Evolutionary conservation across 2,329 filamentous ascomycete genomes (phyloP), one percentile per base, ranked within the genome.

Genomic region (Sporothrix brasiliensis): DNA sequence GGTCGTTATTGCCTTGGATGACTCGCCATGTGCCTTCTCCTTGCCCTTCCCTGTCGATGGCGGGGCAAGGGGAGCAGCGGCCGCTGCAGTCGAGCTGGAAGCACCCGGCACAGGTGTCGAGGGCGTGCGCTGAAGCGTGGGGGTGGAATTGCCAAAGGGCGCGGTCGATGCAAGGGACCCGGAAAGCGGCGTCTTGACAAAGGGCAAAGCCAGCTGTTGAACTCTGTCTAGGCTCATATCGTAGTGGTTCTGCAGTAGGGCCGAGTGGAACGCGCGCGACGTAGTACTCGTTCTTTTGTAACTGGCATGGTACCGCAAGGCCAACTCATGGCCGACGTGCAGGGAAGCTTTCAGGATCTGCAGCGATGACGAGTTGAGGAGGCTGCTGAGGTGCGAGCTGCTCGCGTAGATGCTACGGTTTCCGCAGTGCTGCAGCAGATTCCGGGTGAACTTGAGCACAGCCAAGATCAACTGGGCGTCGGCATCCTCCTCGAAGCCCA

Each of bases 391-490:
- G 76, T 96, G 92, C 74, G 90, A 86, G 79, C 94, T 98, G 83
- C 95, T 99, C 72, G 91, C 92, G 79, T 98, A 99, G 76, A 99
- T 89, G 81, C 94, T 97, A 75, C 96, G 87, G 78, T 99, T 99
- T 72, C 94, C 95, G 80, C 95, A 99, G 78, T 97, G 95, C 78
- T 98, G 93, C 67, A 98, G 83, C 41, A 99, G 85, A 79, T 97
- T 87, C 72, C 91, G 88, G 27, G 94, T 97, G 80, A 99, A 99
- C 75, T 88, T 85, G 72, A 99, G 84, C 69, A 98, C 86, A 41
- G 88, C 85, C 78, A 97, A 90, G 70, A 98, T 83, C 73, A 99
- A 85, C 77, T 91, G 84, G 75, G 89, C 85, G 79, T 99, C 95
- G 74, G 92, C 94, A 76, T 97, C 91, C 69, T 85, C 78, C 2